Conservation (phyloP, 2,329 filamentous ascomycete genomes). For the Plenodomus biglobosus region DNA sequence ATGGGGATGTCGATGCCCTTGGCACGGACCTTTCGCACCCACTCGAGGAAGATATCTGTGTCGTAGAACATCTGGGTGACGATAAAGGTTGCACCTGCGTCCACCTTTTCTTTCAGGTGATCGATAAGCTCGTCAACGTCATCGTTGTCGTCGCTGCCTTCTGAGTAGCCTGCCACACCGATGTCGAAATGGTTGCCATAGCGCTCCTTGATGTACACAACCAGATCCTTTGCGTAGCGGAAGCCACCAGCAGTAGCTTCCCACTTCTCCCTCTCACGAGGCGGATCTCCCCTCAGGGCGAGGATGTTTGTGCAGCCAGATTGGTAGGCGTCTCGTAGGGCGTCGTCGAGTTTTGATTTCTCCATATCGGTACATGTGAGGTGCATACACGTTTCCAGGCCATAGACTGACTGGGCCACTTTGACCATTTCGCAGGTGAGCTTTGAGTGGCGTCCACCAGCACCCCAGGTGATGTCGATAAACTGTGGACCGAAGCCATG, state of each 20-base stretch:
- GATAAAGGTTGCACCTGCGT: slow-evolving; percentile 89
- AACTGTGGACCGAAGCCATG: slow-evolving; percentile 90
- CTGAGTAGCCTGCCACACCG: slow-evolving; percentile 93
- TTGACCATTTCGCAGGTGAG: slow-evolving; percentile 97
- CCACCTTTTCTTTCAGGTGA: slow-evolving; percentile 95
- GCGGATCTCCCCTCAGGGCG: slow-evolving; percentile 88
- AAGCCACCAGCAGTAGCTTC: slow-evolving; percentile 84
- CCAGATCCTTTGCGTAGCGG: slow-evolving; percentile 88
- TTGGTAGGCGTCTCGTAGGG: slow-evolving; percentile 84
- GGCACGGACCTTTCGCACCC: slow-evolving; percentile 83
- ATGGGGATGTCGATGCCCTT: slow-evolving; percentile 83
- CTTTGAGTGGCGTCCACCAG: slow-evolving; percentile 85
- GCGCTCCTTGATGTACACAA: slow-evolving; percentile 74
- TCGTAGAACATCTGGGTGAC: slow-evolving; percentile 99
- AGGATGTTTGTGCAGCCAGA: slow-evolving; percentile 97
- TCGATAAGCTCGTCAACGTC: slow-evolving; percentile 82
- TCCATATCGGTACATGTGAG: slow-evolving; percentile 99
- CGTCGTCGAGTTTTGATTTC: slow-evolving; percentile 84
- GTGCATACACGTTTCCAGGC: slow-evolving; percentile 98
- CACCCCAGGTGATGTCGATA: slow-evolving; percentile 98
- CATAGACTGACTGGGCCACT: slow-evolving; percentile 91
- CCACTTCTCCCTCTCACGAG: slow-evolving; percentile 92
- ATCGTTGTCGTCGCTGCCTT: slow-evolving; percentile 91
- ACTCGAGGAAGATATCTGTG: slow-evolving; percentile 88
- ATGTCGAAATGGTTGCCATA: slow-evolving; percentile 95